phyloP scores from a whole-genome alignment of 495 filamentous ascomycete species.

The Daldinia concentrica region DNA sequence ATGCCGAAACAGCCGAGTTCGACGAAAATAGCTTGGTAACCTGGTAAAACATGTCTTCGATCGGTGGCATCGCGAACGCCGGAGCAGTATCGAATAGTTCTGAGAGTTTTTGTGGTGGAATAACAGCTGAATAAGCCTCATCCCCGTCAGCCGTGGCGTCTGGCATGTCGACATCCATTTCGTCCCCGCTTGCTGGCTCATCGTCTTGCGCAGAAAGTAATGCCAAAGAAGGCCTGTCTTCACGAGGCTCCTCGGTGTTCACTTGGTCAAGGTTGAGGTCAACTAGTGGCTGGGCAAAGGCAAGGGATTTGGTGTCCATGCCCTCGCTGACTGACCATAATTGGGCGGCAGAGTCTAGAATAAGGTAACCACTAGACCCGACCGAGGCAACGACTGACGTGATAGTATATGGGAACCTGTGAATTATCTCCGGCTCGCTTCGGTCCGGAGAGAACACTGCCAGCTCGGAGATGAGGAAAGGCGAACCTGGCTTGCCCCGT shows the following conservation, averaged over 20 bases:
- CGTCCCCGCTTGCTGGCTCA: constrained; percentile 58
- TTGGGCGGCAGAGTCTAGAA: constrained; percentile 67
- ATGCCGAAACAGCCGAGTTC: constrained; percentile 48
- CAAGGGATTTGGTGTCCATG: constrained; percentile 54
- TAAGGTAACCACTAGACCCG: constrained; percentile 66
- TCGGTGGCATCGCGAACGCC: constrained; percentile 78
- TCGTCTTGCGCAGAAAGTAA: constrained; percentile 52
- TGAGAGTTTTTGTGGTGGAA: constrained; percentile 71
- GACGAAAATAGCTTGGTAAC: constrained; percentile 69
- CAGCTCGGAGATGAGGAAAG: constrained; percentile 57
- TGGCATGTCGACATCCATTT: constrained; percentile 53
- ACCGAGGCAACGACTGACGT: constrained; percentile 63
- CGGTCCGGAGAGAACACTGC: constrained; percentile 64
- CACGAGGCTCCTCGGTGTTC: constrained; percentile 21
- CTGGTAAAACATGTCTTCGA: constrained; percentile 79
- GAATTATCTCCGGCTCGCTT: constrained; percentile 58
- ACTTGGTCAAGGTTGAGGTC: constrained; percentile 57
- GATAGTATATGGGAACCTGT: constrained; percentile 58
- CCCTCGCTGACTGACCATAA: constrained; percentile 63
- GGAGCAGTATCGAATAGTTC: constrained; percentile 78
- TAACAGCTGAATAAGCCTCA: constrained; percentile 58
- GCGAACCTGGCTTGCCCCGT: constrained; percentile 38
- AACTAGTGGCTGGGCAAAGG: constrained; percentile 59
- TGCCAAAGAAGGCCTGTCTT: constrained; percentile 20
- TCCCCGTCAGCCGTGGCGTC: constrained; percentile 49